phyloP scores from a whole-genome alignment of 306 rosid species.

The Carpinus viminea region DNA sequence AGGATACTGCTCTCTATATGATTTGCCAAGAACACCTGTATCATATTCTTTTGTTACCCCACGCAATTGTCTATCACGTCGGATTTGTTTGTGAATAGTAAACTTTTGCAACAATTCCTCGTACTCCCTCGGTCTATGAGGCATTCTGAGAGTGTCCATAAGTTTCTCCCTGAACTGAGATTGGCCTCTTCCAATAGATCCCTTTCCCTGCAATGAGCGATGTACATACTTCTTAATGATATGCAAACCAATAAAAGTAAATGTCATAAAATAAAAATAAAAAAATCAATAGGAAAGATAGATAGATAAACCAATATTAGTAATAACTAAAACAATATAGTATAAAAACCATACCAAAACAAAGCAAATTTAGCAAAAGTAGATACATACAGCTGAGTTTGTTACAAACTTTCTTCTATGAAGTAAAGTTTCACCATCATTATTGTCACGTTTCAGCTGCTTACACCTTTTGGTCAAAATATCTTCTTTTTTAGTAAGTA shows the following conservation, averaged over 20 bases:
- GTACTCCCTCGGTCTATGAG: not conserved
- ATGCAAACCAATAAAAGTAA: not conserved
- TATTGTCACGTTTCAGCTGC: not conserved
- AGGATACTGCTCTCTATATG: not conserved
- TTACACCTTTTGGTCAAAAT: constrained; percentile 1
- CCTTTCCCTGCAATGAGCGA: not conserved
- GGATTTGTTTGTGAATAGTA: not conserved
- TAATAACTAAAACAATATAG: not conserved
- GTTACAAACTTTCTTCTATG: not conserved
- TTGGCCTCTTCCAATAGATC: not conserved
- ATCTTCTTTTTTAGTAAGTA: not conserved
- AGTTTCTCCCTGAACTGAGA: constrained; percentile 2
- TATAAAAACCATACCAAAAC: not conserved
- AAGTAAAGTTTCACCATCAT: not conserved
- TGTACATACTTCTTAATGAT: not conserved
- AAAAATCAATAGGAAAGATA: not conserved
- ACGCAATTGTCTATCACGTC: not conserved
- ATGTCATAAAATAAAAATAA: not conserved
- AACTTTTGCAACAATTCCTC: not conserved
- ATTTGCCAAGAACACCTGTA: not conserved
- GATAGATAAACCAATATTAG: not conserved
- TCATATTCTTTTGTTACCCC: not conserved
- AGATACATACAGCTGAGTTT: not conserved
- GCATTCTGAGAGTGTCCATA: not conserved
- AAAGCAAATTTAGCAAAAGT: not conserved